Evolutionary conservation across 1,139 yeast genomes (phyloP), one percentile per base, ranked within the genome.

Genomic region (Candida sanyaensis): DNA sequence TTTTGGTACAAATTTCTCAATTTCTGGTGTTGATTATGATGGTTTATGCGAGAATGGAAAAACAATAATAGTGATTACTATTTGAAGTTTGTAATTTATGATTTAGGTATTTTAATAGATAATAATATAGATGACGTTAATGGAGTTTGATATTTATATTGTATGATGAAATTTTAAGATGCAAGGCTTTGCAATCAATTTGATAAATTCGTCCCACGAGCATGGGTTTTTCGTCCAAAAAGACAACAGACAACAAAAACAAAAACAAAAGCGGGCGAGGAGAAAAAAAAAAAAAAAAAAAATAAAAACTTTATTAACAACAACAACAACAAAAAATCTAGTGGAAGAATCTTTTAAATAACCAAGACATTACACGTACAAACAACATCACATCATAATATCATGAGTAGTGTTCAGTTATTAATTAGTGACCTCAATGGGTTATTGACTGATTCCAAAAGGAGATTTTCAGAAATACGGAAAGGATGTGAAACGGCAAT

Each of bases 391-490:
- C 21, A 17, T 3, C 21, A 17, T 17, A 17, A 17, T 17, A 17
- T 17, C 21, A 72, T 73, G 77, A 64, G 68, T 40, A 60, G 74
- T 13, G 65, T 80, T 7, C 73, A 71, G 38, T 84, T 75, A 54
- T 65, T 85, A 34, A 62, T 65, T 5, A 55, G 78, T 0, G 97
- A 90, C 57, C 69, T 91, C 51, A 66, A 77, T 17, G 73, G 70
- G 38, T 70, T 92, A 51, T 71, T 83, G 8, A 66, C 85, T 1
- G 97, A 91, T 57, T 77, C 93, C 8, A 86, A 82, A 62, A 74
- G 96, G 47, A 75, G 89, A 54, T 81, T 82, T 58, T 62, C 82
- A 0, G 93, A 87, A 28, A 79, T 91, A 31, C 80, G 80, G 46
- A 76, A 72, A 62, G 86, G 89, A 1, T 76, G 92, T 52, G 95